These are phyloP conservation scores for Mycena amicta DNA, from an alignment of 768 basidiomycete genomes.

Conservation along the genomic window DNA sequence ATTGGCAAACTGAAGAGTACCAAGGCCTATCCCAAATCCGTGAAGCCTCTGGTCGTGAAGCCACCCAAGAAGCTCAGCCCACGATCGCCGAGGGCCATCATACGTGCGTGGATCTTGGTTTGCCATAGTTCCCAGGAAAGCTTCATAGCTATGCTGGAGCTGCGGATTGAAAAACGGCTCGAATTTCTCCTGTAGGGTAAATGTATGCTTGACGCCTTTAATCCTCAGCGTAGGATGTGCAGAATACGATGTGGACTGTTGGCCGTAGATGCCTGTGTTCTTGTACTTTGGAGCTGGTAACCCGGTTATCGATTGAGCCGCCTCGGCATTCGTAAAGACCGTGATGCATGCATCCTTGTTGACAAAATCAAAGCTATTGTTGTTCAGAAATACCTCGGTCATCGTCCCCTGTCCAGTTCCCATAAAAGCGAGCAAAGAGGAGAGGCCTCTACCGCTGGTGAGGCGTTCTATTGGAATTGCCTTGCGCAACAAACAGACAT, in stretches of 20 bases:
- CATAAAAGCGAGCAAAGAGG: slow-evolving; percentile 11
- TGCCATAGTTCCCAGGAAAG: slow-evolving; percentile 4
- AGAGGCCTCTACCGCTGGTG: not conserved
- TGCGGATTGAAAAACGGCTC: not conserved
- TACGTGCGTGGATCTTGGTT: slow-evolving; percentile 9
- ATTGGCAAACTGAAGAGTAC: slow-evolving; percentile 22
- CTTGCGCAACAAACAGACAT: not conserved
- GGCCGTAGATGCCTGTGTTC: slow-evolving; percentile 6
- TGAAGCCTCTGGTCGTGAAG: not conserved
- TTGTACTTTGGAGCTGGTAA: not conserved
- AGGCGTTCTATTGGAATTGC: not conserved
- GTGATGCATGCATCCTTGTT: not conserved
- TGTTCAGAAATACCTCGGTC: slow-evolving; percentile 6
- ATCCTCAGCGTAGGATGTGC: not conserved
- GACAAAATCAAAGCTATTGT: not conserved
- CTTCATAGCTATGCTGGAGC: not conserved
- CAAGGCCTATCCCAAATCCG: slow-evolving; percentile 16
- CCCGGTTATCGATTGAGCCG: not conserved
- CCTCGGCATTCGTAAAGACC: slow-evolving; percentile 1
- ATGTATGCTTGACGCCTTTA: not conserved
- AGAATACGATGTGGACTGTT: slow-evolving; percentile 1
- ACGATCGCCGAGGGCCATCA: not conserved
- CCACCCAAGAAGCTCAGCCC: slow-evolving; percentile 8
- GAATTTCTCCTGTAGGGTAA: slow-evolving; percentile 6
- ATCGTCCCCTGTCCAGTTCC: slow-evolving; percentile 18